Percentiles rank a stretch among this genome's conserved stretches.
Conservation (phyloP, 805 yeast species). For the Candida ponderosae region DNA sequence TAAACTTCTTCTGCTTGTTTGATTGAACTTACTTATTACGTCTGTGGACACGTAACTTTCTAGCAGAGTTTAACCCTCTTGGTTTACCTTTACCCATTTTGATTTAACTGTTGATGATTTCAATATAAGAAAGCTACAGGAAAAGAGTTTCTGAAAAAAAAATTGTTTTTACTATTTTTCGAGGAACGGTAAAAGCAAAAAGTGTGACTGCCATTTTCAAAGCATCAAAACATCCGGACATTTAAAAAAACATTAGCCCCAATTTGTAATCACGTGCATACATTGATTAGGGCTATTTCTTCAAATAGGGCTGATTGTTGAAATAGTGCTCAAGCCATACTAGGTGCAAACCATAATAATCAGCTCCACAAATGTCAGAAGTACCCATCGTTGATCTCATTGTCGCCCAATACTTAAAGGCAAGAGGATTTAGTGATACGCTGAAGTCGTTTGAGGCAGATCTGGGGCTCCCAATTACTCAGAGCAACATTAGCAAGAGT, state of each 20-base stretch:
- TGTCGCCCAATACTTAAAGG: slow-evolving; percentile 52
- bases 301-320: too few species aligned
- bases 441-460: slow-evolving; percentile 37
- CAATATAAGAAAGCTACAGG: slow-evolving; percentile 1
- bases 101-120: slow-evolving; percentile 19
- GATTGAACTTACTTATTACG: slow-evolving; percentile 70
- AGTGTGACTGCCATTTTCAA: neutral
- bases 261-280: too few species aligned
- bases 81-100: slow-evolving; percentile 99
- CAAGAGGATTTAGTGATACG: slow-evolving; percentile 39
- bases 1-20: neutral
- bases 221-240: neutral
- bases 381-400: slow-evolving; percentile 23
- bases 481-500: neutral
- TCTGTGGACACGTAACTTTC: slow-evolving; percentile 99
- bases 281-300: too few species aligned
- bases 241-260: neutral
- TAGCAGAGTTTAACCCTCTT: slow-evolving; percentile 99
- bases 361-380: slow-evolving; percentile 8
- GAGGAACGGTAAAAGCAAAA: neutral
- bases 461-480: slow-evolving; percentile 6
- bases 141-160: neutral
- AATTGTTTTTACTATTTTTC: too few species aligned
- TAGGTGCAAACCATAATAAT: too few species aligned
- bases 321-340: too few species aligned